Base-by-base conservation (phyloP, 148 eudicot species). In the Linanthus parryae region DNA sequence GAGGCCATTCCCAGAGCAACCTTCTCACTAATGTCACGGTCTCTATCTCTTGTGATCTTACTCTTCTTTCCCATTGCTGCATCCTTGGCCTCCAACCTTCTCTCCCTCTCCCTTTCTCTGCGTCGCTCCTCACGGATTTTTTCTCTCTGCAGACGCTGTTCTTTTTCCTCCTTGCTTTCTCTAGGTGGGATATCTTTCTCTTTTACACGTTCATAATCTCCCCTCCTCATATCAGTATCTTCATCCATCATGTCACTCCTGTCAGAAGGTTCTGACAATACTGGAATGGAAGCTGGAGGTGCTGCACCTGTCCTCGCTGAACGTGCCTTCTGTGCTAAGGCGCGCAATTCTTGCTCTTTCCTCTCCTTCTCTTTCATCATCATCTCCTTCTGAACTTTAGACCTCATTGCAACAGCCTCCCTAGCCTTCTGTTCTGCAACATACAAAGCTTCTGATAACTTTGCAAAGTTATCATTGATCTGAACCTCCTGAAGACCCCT, bases 1-100 rank as follows among this genome's bases (percentile, higher is more conserved):
- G 84, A 74, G 7, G 97, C 97, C 96, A 88, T 88, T n/a, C 89
- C 89, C 29, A 88, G 87, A 16, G 89, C 94, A 23, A 88, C 84
- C 52, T 84, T 88, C 67, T 88, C 96, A 62, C 94, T 84, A 36
- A 84, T 59, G 26, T 88, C 97, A 58, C 94, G 97, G 55, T 84
- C 97, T 52, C 84, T 56, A 52, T 88, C 97, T 46, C 94, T 56
- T 0, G 94, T 88, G 11, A 84, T 77, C 70, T 84, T 88, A 60
- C 90, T 84, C 82, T 79, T 88, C 75, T 84, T 88, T 14, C 92
- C 92, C 85, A 74, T 67, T 2, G 92, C 74, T 23, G 82, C 81
- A 65, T 84, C 92, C 52, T 84, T 88, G n/a, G 94, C 94, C 66
- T 88, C 96, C 71, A 88, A 67, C 51, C 89, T 76, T 48, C 88